Evolutionary conservation across 1,284 basidiomycete genomes (phyloP), one percentile per base, ranked within the genome.

Genomic region (Moesziomyces sp.): DNA sequence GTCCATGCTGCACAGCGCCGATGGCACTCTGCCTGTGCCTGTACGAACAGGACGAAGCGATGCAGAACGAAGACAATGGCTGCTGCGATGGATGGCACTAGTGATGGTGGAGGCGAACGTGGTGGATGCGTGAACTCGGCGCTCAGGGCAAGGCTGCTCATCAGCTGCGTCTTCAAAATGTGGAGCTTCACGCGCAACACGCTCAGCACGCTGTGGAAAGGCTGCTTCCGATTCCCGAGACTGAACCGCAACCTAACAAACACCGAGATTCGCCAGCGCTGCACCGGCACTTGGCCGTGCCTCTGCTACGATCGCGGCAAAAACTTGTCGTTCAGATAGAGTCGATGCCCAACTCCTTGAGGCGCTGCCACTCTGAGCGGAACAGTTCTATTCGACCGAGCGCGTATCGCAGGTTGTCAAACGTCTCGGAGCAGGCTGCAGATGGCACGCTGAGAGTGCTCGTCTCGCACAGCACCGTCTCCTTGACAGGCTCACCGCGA

Each of bases 361-460:
- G 75, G 46, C 47, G 56, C 13, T 24, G 50, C 14, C 80, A 69
- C 49, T 81, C 80, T 6, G 63, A 54, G 1, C 79, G 74, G 72
- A 82, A 82, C 4, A 81, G 65, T 52, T 82, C 80, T 42, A 82
- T 72, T 30, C 80, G 70, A 14, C 79, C 78, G 14, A 82, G 65
- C 8, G 79, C 69, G 48, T 80, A 82, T 16, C 81, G 77, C 45
- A 80, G 46, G 44, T 83, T 81, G 48, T 83, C 81, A 52, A 83
- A 83, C 24, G 53, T 74, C 26, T 81, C 79, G 11, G 70, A 61
- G 48, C 63, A 57, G 9, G 58, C 71, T n/a, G 67, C 68, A 3
- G 59, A 58, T n/a, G 49, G 24, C 6, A 52, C 52, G 3, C 13
- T 14, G 28, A 53, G 30, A 1, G 49, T 56, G 42, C 48, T 62